phyloP scores from a whole-genome alignment of 2,329 filamentous ascomycete species.

The Colletotrichum sp. region DNA sequence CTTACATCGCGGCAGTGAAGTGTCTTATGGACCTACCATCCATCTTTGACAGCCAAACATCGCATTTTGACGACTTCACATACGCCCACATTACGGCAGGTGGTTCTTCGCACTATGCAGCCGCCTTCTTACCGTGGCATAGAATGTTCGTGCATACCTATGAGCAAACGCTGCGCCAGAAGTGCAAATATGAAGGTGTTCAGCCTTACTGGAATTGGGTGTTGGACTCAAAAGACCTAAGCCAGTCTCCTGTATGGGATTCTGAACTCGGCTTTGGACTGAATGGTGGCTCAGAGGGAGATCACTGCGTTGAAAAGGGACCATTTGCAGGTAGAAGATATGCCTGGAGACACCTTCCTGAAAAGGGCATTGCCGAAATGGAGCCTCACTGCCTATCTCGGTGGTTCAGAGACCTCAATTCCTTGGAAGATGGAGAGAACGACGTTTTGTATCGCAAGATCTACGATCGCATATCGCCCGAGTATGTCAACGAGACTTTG shows the following conservation, averaged over 20 bases:
- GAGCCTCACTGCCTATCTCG: neutral
- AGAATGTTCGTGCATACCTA: constrained; percentile 34
- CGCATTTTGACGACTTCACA: neutral
- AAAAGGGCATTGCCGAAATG: neutral
- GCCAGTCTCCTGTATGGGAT: neutral
- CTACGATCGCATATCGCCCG: neutral
- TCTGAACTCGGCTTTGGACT: neutral
- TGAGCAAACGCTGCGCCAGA: constrained; percentile 31
- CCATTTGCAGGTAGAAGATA: neutral
- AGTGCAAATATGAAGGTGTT: constrained; percentile 39
- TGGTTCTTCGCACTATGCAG: neutral
- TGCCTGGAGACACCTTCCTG: neutral
- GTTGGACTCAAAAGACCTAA: constrained; percentile 23
- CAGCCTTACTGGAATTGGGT: constrained; percentile 53
- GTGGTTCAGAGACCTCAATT: neutral
- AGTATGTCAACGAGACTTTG: neutral
- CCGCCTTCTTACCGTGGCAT: constrained; percentile 32
- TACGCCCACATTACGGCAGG: neutral
- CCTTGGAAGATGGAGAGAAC: neutral
- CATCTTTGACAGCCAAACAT: neutral
- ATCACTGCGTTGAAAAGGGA: neutral
- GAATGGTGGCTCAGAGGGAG: neutral
- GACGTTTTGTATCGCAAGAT: neutral
- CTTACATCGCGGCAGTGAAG: neutral
- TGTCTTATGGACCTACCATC: neutral